phyloP scores from a whole-genome alignment of 2,329 filamentous ascomycete species.

The Colletotrichum sp. region DNA sequence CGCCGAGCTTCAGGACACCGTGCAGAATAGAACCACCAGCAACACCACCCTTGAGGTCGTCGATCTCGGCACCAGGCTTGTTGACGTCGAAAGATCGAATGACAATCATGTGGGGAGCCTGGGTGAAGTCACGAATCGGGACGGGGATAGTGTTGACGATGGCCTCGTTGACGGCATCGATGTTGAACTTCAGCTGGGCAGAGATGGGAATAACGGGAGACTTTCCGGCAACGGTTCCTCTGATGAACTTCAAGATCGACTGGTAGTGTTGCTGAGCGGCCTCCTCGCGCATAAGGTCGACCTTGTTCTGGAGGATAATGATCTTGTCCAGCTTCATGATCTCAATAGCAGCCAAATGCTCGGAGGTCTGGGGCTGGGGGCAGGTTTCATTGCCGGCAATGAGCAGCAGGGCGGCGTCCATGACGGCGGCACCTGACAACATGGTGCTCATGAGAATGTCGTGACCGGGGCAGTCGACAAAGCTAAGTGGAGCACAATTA shows the following conservation, averaged over 20 bases:
- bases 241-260: slow-evolving; percentile 97
- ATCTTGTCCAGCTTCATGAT: slow-evolving; percentile 99
- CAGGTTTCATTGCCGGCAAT: slow-evolving; percentile 99
- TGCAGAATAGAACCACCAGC: slow-evolving; percentile 96
- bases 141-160: slow-evolving; percentile 96
- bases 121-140: slow-evolving; percentile 86
- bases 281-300: slow-evolving; percentile 97
- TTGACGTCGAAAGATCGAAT: slow-evolving; percentile 99
- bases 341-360: slow-evolving; percentile 98
- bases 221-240: slow-evolving; percentile 94
- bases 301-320: slow-evolving; percentile 99
- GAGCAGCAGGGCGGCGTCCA: slow-evolving; percentile 95
- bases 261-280: slow-evolving; percentile 93
- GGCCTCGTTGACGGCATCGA: slow-evolving; percentile 96
- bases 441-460: slow-evolving; percentile 99
- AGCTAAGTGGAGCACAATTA: slow-evolving; percentile 56
- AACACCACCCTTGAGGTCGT: slow-evolving; percentile 97
- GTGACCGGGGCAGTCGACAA: slow-evolving; percentile 98
- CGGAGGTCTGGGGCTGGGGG: slow-evolving; percentile 97
- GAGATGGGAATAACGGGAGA: slow-evolving; percentile 96
- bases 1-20: slow-evolving; percentile 94
- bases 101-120: slow-evolving; percentile 97
- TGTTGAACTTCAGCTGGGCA: slow-evolving; percentile 99
- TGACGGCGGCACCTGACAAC: slow-evolving; percentile 98
- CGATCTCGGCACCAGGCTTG: slow-evolving; percentile 98